Percentiles rank a stretch among this genome's conserved stretches.
phyloP scores from a whole-genome alignment of 2,329 filamentous ascomycete genomes.

The Diaporthe capsici region DNA sequence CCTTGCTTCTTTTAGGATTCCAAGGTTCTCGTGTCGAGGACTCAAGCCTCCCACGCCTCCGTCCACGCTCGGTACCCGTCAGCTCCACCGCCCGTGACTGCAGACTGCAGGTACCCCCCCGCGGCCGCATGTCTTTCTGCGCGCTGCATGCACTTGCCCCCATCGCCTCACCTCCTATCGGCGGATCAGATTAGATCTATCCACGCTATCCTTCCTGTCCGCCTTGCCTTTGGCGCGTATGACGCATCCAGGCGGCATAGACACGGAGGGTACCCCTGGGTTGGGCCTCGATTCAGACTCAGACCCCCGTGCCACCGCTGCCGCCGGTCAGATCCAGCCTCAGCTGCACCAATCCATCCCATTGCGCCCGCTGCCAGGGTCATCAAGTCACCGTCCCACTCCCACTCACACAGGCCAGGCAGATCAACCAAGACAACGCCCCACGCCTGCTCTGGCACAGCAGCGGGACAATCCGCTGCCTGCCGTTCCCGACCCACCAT shows the following conservation, averaged over 20 bases:
- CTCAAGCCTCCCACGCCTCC: background rate
- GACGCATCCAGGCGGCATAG: slow-evolving; percentile 30
- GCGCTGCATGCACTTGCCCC: slow-evolving; percentile 34
- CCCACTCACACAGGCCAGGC: slow-evolving; percentile 26
- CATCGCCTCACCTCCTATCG: slow-evolving; percentile 30
- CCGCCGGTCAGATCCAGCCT: slow-evolving; percentile 32
- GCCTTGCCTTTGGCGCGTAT: slow-evolving; percentile 35
- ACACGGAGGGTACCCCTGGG: slow-evolving; percentile 30
- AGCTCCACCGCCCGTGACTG: slow-evolving; percentile 22
- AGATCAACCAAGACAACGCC: slow-evolving; percentile 33
- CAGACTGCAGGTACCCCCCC: slow-evolving; percentile 32
- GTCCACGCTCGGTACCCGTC: slow-evolving; percentile 20
- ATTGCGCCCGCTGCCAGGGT: slow-evolving; percentile 40
- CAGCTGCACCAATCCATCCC: slow-evolving; percentile 39
- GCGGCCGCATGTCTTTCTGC: slow-evolving; percentile 19
- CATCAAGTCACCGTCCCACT: slow-evolving; percentile 28
- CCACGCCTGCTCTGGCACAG: slow-evolving; percentile 38
- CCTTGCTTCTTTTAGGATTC: background rate
- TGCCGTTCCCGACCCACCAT: slow-evolving; percentile 36
- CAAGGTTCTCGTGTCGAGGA: slow-evolving; percentile 15
- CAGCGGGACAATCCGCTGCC: slow-evolving; percentile 37
- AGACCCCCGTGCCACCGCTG: slow-evolving; percentile 24
- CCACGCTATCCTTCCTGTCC: background rate
- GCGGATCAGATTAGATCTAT: slow-evolving; percentile 42
- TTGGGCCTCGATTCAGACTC: slow-evolving; percentile 25